These are phyloP conservation scores for Rugonectria rugulosa DNA, from an alignment of 2,329 filamentous ascomycete genomes.

Conservation along the genomic window DNA sequence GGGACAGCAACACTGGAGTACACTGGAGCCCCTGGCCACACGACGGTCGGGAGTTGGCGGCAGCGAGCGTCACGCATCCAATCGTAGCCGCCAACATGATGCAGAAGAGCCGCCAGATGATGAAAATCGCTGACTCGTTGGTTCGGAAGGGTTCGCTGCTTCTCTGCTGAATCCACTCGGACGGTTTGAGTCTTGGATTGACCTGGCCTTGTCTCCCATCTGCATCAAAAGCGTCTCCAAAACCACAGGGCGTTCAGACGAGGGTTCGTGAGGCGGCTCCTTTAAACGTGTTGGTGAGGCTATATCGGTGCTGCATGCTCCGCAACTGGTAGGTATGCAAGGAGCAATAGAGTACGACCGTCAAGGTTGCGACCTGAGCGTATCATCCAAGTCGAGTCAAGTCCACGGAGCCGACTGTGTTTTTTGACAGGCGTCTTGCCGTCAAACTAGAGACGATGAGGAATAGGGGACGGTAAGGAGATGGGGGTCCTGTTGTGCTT, in stretches of 20 bases:
- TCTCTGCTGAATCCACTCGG: constrained; percentile 9
- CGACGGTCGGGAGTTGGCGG: constrained; percentile 29
- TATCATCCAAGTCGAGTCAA: neutral
- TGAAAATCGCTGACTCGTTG: constrained; percentile 5
- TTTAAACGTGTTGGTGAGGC: neutral
- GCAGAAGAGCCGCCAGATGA: constrained; percentile 33
- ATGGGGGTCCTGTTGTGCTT: constrained; percentile 21
- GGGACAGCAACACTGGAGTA: constrained; percentile 26
- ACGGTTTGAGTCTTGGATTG: constrained; percentile 24
- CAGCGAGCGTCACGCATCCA: constrained; percentile 14
- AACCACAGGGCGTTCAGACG: constrained; percentile 16
- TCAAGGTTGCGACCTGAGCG: too few relatives aligned
- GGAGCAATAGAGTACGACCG: constrained; percentile 3
- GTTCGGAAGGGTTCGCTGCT: constrained; percentile 17
- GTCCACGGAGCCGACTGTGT: constrained; percentile 15
- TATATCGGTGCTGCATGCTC: too few relatives aligned
- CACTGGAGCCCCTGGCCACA: constrained; percentile 3
- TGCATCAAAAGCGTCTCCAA: neutral
- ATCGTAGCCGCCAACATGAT: constrained; percentile 16
- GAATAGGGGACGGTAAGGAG: constrained; percentile 30
- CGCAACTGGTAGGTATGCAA: too few relatives aligned
- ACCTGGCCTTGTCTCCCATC: constrained; percentile 31
- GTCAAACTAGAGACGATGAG: constrained; percentile 34
- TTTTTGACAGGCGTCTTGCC: constrained; percentile 27
- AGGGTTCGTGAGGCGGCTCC: neutral